phyloP scores from a whole-genome alignment of 306 rosid species.

The Malus fusca region DNA sequence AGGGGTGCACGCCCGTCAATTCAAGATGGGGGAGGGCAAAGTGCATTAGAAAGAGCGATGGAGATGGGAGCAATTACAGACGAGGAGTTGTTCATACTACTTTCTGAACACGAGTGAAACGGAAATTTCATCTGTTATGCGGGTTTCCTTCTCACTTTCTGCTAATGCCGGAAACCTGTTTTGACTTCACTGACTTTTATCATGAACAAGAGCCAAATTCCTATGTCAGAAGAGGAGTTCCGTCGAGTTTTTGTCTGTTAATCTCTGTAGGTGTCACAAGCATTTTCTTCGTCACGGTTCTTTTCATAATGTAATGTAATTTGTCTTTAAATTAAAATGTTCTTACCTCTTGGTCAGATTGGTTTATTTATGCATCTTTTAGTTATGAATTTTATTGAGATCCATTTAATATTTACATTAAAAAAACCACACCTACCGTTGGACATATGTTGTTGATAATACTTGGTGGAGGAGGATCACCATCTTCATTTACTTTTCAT shows the following conservation, averaged over 20 bases:
- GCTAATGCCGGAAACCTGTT: neutral
- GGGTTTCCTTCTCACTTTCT: neutral
- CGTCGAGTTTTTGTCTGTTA: neutral
- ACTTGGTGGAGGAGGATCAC: too few relatives aligned
- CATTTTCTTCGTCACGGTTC: neutral
- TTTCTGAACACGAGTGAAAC: constrained; percentile 43
- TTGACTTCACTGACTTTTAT: neutral
- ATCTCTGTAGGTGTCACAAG: neutral
- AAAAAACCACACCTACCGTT: too few relatives aligned
- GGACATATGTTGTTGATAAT: too few relatives aligned
- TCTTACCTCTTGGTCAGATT: too few relatives aligned
- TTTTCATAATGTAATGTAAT: neutral
- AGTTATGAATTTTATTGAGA: neutral
- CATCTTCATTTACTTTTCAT: too few relatives aligned
- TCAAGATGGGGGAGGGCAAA: constrained; percentile 73
- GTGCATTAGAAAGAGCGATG: constrained; percentile 90
- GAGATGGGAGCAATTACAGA: constrained; percentile 95
- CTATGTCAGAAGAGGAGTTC: neutral
- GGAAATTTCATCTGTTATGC: neutral
- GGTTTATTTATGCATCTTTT: neutral
- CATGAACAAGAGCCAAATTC: neutral
- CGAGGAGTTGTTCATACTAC: constrained; percentile 73
- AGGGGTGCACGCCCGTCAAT: constrained; percentile 79
- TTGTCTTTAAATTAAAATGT: neutral
- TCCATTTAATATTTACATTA: neutral